A percentile compares a stretch with the other conserved stretches of the same genome.
Conservation (phyloP, 192 early-diverging fungal genomes). For the Jimgerdemannia lactiflua region DNA sequence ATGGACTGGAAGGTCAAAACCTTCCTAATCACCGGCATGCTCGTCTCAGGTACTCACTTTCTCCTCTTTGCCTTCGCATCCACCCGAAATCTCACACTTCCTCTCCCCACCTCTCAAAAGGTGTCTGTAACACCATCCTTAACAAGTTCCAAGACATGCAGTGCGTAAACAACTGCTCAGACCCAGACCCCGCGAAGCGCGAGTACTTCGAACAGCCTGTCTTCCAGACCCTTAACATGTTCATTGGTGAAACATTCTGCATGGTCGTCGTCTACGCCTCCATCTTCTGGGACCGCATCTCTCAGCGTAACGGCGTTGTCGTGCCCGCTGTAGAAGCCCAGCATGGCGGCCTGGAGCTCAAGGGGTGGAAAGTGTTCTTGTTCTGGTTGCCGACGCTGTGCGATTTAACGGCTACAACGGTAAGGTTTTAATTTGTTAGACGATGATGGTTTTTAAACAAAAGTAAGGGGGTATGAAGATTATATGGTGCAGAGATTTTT, state of each 20-base stretch:
- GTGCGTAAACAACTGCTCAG: constrained; percentile 88
- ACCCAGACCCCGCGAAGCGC: constrained; percentile 60
- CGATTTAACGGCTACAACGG: constrained; percentile 76
- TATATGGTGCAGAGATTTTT: too few relatives aligned
- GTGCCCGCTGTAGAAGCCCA: constrained; percentile 12
- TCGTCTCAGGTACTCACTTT: constrained; percentile 63
- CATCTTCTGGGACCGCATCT: constrained; percentile 13
- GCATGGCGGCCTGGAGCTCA: constrained; percentile 32
- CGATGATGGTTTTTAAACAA: neutral
- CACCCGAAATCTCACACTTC: neutral
- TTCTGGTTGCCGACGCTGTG: constrained; percentile 82
- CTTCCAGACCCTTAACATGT: constrained; percentile 99
- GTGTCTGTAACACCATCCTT: constrained; percentile 70
- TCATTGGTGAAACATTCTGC: constrained; percentile 76
- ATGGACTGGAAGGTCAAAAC: neutral
- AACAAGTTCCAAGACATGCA: constrained; percentile 90
- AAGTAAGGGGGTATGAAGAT: too few relatives aligned
- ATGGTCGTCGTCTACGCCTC: constrained; percentile 21
- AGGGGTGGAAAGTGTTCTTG: constrained; percentile 52
- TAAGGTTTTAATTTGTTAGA: constrained; percentile 25
- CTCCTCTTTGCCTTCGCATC: constrained; percentile 22
- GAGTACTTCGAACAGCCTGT: constrained; percentile 93
- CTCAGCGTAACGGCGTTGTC: constrained; percentile 27
- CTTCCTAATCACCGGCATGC: constrained; percentile 69
- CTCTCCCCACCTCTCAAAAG: constrained; percentile 13